These are phyloP conservation scores for Amanita molliuscula DNA, from an alignment of 768 basidiomycete species.

Conservation along the genomic window DNA sequence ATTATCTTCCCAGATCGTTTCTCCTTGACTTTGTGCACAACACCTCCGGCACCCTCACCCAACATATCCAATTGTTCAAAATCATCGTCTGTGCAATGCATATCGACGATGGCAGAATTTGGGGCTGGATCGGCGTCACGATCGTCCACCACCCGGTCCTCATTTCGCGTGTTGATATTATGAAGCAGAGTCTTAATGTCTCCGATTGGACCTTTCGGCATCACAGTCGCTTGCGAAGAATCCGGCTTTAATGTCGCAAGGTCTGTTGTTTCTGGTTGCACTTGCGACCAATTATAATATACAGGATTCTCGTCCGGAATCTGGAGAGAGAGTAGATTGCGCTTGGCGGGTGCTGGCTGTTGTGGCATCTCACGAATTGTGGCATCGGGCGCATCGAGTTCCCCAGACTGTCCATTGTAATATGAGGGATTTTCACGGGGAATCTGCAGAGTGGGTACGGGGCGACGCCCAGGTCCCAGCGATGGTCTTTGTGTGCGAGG, in stretches of 20 bases:
- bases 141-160: background rate
- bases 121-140: background rate
- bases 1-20: slow-evolving; percentile 69
- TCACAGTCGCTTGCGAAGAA: background rate
- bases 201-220: slow-evolving; percentile 6
- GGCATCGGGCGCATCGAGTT: slow-evolving; percentile 2
- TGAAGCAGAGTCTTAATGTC: slow-evolving; percentile 2
- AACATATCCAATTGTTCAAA: slow-evolving; percentile 71
- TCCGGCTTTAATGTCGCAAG: slow-evolving; percentile 2
- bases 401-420: slow-evolving; percentile 2
- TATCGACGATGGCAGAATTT: background rate
- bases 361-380: slow-evolving; percentile 1
- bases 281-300: slow-evolving; percentile 5
- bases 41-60: slow-evolving; percentile 94
- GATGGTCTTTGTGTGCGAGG: background rate
- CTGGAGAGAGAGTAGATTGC: background rate
- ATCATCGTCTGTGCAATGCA: slow-evolving; percentile 50
- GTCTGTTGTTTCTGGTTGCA: slow-evolving; percentile 1
- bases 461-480: background rate
- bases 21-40: slow-evolving; percentile 89
- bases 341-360: background rate
- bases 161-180: background rate
- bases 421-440: slow-evolving; percentile 2
- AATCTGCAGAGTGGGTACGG: background rate
- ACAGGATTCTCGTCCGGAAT: slow-evolving; percentile 1